A percentile compares a stretch with the other conserved stretches of the same genome.
Evolutionary conservation across 768 basidiomycete species (phyloP).

Genomic region (Kwoniella sp.): DNA sequence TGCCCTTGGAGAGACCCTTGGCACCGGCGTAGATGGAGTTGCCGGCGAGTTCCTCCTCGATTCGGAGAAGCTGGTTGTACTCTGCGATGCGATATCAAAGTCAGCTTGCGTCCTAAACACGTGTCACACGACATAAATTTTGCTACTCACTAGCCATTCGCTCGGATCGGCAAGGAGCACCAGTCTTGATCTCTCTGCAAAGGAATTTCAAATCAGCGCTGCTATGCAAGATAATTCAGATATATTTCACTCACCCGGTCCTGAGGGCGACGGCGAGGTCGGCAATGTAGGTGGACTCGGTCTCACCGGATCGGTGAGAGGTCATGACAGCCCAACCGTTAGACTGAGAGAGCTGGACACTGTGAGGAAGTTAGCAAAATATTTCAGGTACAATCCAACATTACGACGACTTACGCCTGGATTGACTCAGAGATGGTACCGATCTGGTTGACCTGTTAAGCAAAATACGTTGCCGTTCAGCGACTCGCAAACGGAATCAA

Average conservation of each 20-base stretch:
- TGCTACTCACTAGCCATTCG: slow-evolving; percentile 64
- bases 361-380: slow-evolving; percentile 52
- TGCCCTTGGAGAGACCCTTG: slow-evolving; percentile 77
- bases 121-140: not conserved
- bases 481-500: not conserved
- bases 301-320: slow-evolving; percentile 98
- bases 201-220: slow-evolving; percentile 56
- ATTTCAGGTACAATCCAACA: not conserved
- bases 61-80: slow-evolving; percentile 56
- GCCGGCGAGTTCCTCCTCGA: slow-evolving; percentile 71
- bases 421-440: slow-evolving; percentile 98
- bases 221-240: not conserved
- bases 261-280: slow-evolving; percentile 88
- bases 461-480: slow-evolving; percentile 15
- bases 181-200: slow-evolving; percentile 96
- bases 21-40: slow-evolving; percentile 74
- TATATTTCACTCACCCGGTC: slow-evolving; percentile 45
- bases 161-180: slow-evolving; percentile 92
- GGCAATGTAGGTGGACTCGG: slow-evolving; percentile 94
- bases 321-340: slow-evolving; percentile 99
- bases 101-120: slow-evolving; percentile 6
- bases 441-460: slow-evolving; percentile 85
- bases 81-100: slow-evolving; percentile 27
- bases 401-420: slow-evolving; percentile 73
- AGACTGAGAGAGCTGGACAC: slow-evolving; percentile 91